Evolutionary conservation across 2,329 filamentous ascomycete species (phyloP).

Genomic region (Phaeomoniella chlamydospora): DNA sequence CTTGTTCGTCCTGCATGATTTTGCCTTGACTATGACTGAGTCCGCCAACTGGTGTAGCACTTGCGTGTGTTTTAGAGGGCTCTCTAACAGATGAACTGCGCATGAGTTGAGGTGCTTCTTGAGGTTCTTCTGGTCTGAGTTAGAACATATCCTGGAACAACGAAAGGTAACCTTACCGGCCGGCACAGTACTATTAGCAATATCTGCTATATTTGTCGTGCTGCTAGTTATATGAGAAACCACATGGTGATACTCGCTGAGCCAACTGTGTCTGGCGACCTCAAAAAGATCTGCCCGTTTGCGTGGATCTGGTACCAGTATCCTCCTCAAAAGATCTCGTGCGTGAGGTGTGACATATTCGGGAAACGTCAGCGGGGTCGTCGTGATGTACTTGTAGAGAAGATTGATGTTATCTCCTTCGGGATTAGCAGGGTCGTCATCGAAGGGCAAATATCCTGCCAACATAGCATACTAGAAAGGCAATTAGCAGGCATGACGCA

Average conservation of each 20-base stretch:
- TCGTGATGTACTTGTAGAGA: slow-evolving; percentile 97
- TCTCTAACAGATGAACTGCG: slow-evolving; percentile 89
- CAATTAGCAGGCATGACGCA: slow-evolving; percentile 3
- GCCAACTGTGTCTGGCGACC: slow-evolving; percentile 93
- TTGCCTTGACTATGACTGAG: slow-evolving; percentile 60
- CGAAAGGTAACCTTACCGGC: slow-evolving; percentile 28
- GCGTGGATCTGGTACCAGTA: slow-evolving; percentile 86
- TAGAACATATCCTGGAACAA: slow-evolving; percentile 1
- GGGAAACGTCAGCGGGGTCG: slow-evolving; percentile 89
- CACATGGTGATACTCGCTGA: slow-evolving; percentile 92
- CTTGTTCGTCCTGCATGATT: slow-evolving; percentile 52
- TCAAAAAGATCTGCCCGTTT: slow-evolving; percentile 94
- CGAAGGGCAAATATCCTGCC: slow-evolving; percentile 91
- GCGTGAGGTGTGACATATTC: slow-evolving; percentile 98
- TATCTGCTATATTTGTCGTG: slow-evolving; percentile 74
- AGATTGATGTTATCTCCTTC: slow-evolving; percentile 99
- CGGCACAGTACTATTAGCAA: slow-evolving; percentile 62
- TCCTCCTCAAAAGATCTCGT: slow-evolving; percentile 77
- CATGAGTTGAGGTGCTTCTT: slow-evolving; percentile 50
- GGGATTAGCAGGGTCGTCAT: slow-evolving; percentile 94
- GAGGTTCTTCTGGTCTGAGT: slow-evolving; percentile 29
- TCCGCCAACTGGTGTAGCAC: slow-evolving; percentile 37
- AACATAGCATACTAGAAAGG: slow-evolving; percentile 93
- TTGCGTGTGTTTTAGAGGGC: slow-evolving; percentile 50
- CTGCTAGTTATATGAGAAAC: slow-evolving; percentile 95